phyloP scores from a whole-genome alignment of 345 rosid genomes.

The Linum usitatissimum region DNA sequence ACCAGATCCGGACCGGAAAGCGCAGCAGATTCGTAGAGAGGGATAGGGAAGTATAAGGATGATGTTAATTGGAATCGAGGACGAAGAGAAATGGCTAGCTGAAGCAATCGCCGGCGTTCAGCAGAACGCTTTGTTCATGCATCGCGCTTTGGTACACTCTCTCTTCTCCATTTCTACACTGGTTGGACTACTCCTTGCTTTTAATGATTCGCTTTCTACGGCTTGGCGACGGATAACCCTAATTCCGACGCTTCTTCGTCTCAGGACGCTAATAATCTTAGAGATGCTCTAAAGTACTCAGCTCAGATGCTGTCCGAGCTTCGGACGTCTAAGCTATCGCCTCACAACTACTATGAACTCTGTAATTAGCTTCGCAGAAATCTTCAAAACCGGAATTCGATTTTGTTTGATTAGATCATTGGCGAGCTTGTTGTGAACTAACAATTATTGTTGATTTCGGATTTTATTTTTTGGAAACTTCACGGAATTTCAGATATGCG shows the following conservation, averaged over 20 bases:
- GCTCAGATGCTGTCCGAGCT: conserved; percentile 28
- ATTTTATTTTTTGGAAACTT: neutral
- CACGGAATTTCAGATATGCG: conserved; percentile 16
- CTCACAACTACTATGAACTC: conserved; percentile 26
- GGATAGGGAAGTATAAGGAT: neutral
- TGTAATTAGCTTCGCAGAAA: conserved; percentile 1
- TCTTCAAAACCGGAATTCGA: neutral
- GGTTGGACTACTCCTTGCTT: neutral
- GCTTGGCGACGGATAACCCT: neutral
- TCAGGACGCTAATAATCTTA: conserved; percentile 25
- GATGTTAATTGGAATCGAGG: conserved; percentile 20
- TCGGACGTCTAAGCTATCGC: conserved; percentile 23
- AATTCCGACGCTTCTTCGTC: neutral
- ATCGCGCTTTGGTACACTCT: conserved; percentile 21
- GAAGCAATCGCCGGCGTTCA: conserved; percentile 25
- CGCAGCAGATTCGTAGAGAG: conserved; percentile 1
- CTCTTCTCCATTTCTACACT: neutral
- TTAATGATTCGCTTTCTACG: neutral
- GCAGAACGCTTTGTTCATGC: conserved; percentile 27
- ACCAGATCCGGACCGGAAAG: neutral
- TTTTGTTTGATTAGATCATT: neutral
- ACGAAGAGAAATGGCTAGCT: conserved; percentile 29
- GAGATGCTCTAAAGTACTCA: conserved; percentile 22
- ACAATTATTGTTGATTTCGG: neutral
- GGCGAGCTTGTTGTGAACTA: neutral